Percentiles rank a stretch among this genome's conserved stretches.
phyloP scores from a whole-genome alignment of 345 rosid species.

The Eucalyptus paniculata region DNA sequence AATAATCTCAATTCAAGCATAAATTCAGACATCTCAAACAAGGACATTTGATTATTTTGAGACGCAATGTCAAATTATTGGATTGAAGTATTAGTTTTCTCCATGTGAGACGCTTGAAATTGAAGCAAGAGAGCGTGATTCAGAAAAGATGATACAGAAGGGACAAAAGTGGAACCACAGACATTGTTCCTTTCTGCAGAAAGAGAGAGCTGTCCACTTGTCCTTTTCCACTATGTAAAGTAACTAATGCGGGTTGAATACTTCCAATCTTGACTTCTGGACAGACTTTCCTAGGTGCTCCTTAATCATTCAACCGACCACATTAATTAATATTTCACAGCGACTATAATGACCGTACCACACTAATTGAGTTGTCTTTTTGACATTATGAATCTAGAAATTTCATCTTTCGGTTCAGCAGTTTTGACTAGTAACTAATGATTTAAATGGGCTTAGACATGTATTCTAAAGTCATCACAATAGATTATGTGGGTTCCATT shows the following conservation, averaged over 20 bases:
- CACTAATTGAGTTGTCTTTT: not conserved
- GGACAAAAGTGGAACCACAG: not conserved
- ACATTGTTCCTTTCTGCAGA: not conserved
- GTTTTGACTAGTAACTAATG: not conserved
- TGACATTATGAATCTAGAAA: not conserved
- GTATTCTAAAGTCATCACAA: not conserved
- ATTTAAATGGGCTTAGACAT: not conserved
- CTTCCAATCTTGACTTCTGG: not conserved
- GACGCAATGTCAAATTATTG: not conserved
- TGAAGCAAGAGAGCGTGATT: not conserved
- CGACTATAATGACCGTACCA: not conserved
- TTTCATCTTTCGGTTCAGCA: not conserved
- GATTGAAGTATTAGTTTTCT: not conserved
- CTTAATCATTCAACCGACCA: not conserved
- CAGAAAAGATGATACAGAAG: not conserved
- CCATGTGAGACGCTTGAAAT: not conserved
- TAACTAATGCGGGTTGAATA: not conserved
- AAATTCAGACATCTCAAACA: not conserved
- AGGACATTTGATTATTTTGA: not conserved
- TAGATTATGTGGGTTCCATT: not conserved
- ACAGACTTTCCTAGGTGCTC: not conserved
- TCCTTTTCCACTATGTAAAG: not conserved
- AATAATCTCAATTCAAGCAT: not conserved
- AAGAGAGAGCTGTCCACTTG: not conserved
- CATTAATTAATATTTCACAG: not conserved